Evolutionary conservation across 768 basidiomycete species (phyloP).

Genomic region (Termitomyces sp.): DNA sequence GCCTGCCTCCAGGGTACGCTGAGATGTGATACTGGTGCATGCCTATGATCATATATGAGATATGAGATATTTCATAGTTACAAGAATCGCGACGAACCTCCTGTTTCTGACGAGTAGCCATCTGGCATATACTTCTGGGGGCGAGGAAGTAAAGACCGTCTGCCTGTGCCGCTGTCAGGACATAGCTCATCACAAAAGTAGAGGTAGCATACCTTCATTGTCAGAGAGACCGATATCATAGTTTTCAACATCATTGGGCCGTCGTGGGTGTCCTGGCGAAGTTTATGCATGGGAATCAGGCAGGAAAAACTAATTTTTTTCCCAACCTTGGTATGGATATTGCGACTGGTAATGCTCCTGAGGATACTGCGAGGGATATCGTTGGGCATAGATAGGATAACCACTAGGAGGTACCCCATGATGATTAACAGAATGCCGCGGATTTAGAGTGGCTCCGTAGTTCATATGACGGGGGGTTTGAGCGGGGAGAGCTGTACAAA

Average conservation of each 20-base stretch:
- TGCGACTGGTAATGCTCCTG: neutral
- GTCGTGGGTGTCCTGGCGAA: neutral
- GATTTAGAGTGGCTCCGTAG: neutral
- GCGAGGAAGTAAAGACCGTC: neutral
- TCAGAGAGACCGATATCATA: neutral
- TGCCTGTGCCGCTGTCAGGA: neutral
- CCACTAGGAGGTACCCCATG: neutral
- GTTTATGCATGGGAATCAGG: neutral
- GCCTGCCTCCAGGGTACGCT: neutral
- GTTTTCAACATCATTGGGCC: neutral
- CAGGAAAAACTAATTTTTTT: neutral
- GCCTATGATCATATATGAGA: neutral
- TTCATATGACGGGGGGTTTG: neutral
- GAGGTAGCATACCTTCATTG: neutral
- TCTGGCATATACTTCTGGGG: neutral
- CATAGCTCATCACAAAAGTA: neutral
- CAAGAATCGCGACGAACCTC: neutral
- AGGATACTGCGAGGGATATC: neutral
- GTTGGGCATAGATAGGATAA: neutral
- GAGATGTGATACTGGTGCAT: neutral
- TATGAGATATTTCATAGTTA: neutral
- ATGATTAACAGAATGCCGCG: neutral
- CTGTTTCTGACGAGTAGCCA: slow-evolving; percentile 3
- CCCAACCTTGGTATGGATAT: neutral
- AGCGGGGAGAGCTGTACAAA: neutral